Evolutionary conservation across 768 basidiomycete genomes (phyloP).

Genomic region (Psilocybe azurescens): DNA sequence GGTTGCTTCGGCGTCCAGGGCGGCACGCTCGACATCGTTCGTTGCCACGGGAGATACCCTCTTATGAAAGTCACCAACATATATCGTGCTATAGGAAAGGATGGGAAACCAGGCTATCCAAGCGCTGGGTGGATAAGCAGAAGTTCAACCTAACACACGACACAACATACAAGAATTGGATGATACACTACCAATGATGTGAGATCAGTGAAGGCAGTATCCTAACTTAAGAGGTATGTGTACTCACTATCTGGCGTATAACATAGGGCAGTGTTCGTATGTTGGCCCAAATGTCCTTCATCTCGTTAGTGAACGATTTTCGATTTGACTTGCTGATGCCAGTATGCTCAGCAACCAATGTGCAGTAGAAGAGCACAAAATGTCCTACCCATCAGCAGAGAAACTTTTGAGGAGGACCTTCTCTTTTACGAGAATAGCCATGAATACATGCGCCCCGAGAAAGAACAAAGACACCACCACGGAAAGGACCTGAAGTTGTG

Average conservation of each 20-base stretch:
- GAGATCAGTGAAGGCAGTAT: neutral
- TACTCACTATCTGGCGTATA: constrained; percentile 81
- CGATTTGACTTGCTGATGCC: constrained; percentile 27
- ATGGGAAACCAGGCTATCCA: constrained; percentile 95
- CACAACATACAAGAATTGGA: constrained; percentile 75
- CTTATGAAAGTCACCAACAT: constrained; percentile 88
- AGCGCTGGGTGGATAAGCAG: constrained; percentile 45
- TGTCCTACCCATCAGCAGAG: constrained; percentile 22
- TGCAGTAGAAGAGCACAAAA: neutral
- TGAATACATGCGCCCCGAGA: constrained; percentile 65
- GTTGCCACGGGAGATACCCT: constrained; percentile 38
- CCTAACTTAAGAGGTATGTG: neutral
- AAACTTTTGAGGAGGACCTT: constrained; percentile 59
- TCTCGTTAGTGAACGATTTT: constrained; percentile 44
- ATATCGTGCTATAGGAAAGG: constrained; percentile 87
- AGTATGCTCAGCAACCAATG: neutral
- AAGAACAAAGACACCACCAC: constrained; percentile 76
- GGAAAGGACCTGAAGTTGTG: constrained; percentile 82
- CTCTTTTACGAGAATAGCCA: constrained; percentile 70
- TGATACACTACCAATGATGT: constrained; percentile 58
- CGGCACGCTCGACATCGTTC: constrained; percentile 29
- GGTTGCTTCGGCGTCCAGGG: constrained; percentile 71
- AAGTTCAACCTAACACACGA: neutral
- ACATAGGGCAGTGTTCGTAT: constrained; percentile 69
- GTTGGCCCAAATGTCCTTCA: constrained; percentile 75